These are phyloP conservation scores for Kodamaea alishanica DNA, from an alignment of 1,139 yeast species.

Conservation along the genomic window DNA sequence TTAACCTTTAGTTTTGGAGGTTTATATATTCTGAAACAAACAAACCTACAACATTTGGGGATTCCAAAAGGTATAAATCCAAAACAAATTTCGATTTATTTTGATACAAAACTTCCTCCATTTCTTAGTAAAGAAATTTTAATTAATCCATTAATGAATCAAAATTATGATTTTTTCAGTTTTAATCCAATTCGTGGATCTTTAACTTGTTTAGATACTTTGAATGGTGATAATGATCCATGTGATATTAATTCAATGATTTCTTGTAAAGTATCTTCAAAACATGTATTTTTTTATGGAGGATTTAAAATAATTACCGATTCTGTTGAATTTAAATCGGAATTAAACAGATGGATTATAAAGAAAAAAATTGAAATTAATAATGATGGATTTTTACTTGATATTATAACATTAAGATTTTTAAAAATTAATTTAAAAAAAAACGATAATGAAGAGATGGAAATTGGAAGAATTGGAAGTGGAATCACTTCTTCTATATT, in stretches of 20 bases:
- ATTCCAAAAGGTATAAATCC: conserved; percentile 33
- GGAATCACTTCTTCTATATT: conserved; percentile 18
- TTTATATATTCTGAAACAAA: conserved; percentile 17
- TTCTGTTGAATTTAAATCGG: conserved; percentile 21
- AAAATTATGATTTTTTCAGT: conserved; percentile 25
- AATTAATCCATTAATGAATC: conserved; percentile 33
- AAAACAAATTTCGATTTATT: conserved; percentile 32
- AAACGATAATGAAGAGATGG: conserved; percentile 9
- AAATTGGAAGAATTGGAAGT: conserved; percentile 14
- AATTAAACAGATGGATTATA: conserved; percentile 36
- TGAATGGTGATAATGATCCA: conserved; percentile 24
- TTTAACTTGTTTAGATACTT: conserved; percentile 27
- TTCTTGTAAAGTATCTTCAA: conserved; percentile 30
- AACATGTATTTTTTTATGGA: conserved; percentile 41
- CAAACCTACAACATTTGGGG: conserved; percentile 29
- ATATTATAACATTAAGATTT: conserved; percentile 30
- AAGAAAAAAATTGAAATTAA: conserved; percentile 32
- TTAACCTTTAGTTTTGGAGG: conserved; percentile 41
- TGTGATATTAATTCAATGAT: conserved; percentile 27
- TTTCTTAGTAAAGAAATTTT: conserved; percentile 33
- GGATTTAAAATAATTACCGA: conserved; percentile 33
- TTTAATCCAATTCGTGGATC: conserved; percentile 37
- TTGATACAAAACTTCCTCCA: conserved; percentile 43
- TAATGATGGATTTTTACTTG: conserved; percentile 37
- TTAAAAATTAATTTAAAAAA: conserved; percentile 26